Base-by-base conservation (phyloP, 495 filamentous ascomycete species). In the Friedmanniomyces simplex region DNA sequence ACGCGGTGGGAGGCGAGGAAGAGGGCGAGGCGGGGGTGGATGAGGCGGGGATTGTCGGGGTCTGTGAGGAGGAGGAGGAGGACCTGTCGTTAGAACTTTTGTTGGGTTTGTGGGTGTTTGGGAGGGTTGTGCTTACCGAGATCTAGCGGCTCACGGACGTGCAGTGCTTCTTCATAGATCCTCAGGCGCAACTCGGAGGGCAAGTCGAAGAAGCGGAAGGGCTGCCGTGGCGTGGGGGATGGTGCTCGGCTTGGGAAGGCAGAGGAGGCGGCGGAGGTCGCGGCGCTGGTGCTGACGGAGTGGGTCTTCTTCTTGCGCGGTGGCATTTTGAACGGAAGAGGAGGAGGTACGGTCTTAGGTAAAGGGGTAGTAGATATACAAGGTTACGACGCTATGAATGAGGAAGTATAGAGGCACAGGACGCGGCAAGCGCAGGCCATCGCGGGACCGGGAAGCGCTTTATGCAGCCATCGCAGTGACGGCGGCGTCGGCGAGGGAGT, bases 181-280 rank as follows among this genome's bases (percentile, higher is more conserved):
- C 80, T 80, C 42, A 82, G 61, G 10, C 89, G 86, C 30, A 95
- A 73, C 65, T 95, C 89, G 11, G 81, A 77, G 0, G 89, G 89
- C 0, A 95, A 75, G 49, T 83, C 78, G 66, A 94, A 79, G 70
- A 94, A 89, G 26, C 74, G 80, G 64, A 94, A 94, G 0, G 79
- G 75, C 42, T 57, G 41, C 36, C 20, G 39, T 18, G 57, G 52
- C 10, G 37, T 21, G 20, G 61, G 57, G 18, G 57, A 63, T 36
- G 58, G 26, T 22, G 52, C 53, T 22, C 54, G 25, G 13, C 30
- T 52, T 14, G 49, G 59, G 30, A 24, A 37, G 39, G 48, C 37
- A 1, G 48, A 52, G 32, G 53, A 59, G 34, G 46, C 45, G 2
- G 56, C 52, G 1, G 60, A 57, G 1, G 56, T 52, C 13, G 24